Base-by-base conservation (phyloP, 169 alveolate species). In the Cryptosporidium sp. region DNA sequence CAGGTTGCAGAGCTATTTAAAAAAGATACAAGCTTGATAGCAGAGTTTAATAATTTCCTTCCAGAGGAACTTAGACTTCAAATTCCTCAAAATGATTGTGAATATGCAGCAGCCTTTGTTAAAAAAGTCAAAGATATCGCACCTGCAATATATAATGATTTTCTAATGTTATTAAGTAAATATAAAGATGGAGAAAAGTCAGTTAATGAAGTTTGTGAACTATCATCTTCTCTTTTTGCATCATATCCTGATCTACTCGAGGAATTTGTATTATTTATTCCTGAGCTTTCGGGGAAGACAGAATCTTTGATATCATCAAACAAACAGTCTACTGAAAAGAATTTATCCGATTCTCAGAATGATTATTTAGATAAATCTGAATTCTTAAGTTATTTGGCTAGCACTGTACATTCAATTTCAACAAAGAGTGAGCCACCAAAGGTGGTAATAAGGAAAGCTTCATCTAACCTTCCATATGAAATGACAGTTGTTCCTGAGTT, bases 31-130 rank as follows among this genome's bases (percentile, higher is more conserved):
- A 44, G 89, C 35, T 39, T 80, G 26, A 80, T 80, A 29, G 89
- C 89, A 10, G 89, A 80, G 35, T 80, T 80, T 62, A 80, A 80
- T 65, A 80, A 80, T 37, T 80, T 80, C 65, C 75, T 80, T 62
- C 89, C 89, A 16, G 89, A 80, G 26, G 89, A 80, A 26, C 67
- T 80, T 21, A 80, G 89, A 65, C 65, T 80, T 23, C 89, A 80
- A 67, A 53, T 80, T 80, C 89, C 89, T 0, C 89, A 80, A 51
- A 80, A 60, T 44, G 89, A 80, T 65, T 80, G 89, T 48, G 89
- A 80, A 48, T 65, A 80, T 67, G 89, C 89, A 45, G 89, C 89
- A 42, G 75, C 89, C 42, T 80, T 62, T 80, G 75, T 80, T 9
- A 80, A 80, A 42, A 80, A 80, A 44, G 89, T 80, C 9, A 80